Base-by-base conservation (phyloP, 768 basidiomycete species). In the Rhizopogon salebrosus region DNA sequence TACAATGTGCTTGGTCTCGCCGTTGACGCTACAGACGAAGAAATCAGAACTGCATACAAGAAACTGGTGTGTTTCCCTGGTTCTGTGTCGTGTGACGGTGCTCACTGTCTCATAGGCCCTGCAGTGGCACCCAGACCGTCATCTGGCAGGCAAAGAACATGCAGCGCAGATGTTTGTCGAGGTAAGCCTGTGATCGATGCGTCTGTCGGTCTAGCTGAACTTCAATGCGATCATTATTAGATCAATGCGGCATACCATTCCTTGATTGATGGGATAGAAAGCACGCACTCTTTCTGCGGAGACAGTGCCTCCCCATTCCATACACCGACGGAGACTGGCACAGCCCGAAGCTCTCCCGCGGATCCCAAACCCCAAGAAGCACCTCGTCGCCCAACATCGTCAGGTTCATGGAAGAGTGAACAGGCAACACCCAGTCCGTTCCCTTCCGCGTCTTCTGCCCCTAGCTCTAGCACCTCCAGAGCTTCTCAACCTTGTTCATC, bases 111-210 rank as follows among this genome's bases (percentile, higher is more conserved):
- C 29, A 56, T 37, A 79, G 84, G 83, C 82, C 57, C 69, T 85
- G 51, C 76, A 74, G 61, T 87, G 84, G 82, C 83, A 86, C 58
- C 83, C 84, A 56, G 83, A 85, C 67, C 82, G 82, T 54, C 80
- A 83, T 65, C 59, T 65, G 20, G 65, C 72, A 24, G 73, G 77
- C 54, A 80, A 77, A 61, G 78, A 83, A 52, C 63, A 65, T 41
- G 80, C 82, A 16, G 76, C 77, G 48, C 73, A 75, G 57, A 73
- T 72, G 60, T 86, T 86, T 66, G 72, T 80, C 43, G 76, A 86
- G 71, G 85, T 84, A 64, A 52, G 71, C 49, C 13, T 52, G 34
- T 56, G 39, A 38, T 49, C 48, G 36, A 54, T 50, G 40, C 29
- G 8, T 38, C 36, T 43, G 38, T 41, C 45, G 38, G 26, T 48